Evolutionary conservation across 2,329 filamentous ascomycete species (phyloP).

Genomic region (Coleophoma cylindrospora): DNA sequence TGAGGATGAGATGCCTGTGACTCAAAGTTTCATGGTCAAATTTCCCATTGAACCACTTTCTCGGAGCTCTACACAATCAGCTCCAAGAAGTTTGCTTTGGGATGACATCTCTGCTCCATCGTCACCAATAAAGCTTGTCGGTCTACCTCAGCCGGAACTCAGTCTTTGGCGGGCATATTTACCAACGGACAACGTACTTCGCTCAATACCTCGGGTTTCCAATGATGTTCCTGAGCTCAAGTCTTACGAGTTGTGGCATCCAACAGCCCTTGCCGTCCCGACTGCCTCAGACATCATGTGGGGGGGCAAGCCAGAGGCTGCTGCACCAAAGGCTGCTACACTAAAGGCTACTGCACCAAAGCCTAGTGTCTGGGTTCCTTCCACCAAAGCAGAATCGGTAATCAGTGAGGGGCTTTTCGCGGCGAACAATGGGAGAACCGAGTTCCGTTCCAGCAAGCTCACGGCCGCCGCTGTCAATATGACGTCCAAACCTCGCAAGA

Average conservation of each 20-base stretch:
- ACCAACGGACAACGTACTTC: constrained; percentile 8
- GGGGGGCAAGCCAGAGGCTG: background rate
- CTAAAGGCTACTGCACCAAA: background rate
- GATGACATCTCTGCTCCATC: background rate
- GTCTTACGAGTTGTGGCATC: constrained; percentile 13
- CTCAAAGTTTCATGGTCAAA: constrained; percentile 5
- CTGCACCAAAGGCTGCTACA: background rate
- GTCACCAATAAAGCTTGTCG: background rate
- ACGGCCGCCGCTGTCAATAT: constrained; percentile 20
- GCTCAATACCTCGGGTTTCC: constrained; percentile 10
- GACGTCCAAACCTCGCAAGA: constrained; percentile 14
- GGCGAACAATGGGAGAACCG: constrained; percentile 4
- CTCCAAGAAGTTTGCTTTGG: constrained; percentile 1
- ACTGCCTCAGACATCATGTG: constrained; percentile 6
- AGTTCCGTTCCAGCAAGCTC: constrained; percentile 13
- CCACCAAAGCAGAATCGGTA: background rate
- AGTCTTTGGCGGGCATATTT: constrained; percentile 15
- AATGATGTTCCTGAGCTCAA: constrained; percentile 7
- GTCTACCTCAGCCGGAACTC: constrained; percentile 18
- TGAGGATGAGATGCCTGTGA: constrained; percentile 1
- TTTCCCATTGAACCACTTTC: constrained; percentile 17
- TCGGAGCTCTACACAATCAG: constrained; percentile 12
- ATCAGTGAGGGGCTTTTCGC: constrained; percentile 14
- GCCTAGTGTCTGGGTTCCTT: background rate
- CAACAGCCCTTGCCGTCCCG: background rate